Evolutionary conservation across 176 grass and related monocot species (phyloP).

Genomic region (Hordeum vulgare): DNA sequence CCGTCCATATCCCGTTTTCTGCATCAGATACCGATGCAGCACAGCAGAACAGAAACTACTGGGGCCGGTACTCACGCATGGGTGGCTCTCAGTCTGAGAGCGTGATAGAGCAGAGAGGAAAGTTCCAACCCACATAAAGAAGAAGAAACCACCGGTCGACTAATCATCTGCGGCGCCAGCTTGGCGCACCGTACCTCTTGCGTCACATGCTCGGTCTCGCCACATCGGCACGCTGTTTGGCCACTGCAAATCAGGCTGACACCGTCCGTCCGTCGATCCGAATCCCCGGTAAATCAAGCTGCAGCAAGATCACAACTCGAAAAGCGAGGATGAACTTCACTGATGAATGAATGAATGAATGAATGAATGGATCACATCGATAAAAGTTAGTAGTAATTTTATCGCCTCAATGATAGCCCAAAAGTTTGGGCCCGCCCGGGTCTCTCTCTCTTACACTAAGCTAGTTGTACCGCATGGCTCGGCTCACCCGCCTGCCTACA

Average conservation of each 20-base stretch:
- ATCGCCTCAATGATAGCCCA: conserved; percentile 7
- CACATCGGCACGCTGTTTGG: not conserved
- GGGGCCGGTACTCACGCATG: not conserved
- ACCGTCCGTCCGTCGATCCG: not conserved
- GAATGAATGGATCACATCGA: not conserved
- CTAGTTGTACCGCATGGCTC: not conserved
- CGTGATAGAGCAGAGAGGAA: not conserved
- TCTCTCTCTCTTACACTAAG: not conserved
- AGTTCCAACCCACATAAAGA: conserved; percentile 1
- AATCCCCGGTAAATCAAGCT: not conserved
- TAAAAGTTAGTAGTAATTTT: not conserved
- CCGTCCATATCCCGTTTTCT: not conserved
- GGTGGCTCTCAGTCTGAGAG: not conserved
- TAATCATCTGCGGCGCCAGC: not conserved
- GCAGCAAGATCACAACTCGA: not conserved
- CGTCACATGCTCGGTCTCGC: not conserved
- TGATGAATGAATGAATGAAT: not conserved
- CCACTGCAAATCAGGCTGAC: not conserved
- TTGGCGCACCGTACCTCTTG: not conserved
- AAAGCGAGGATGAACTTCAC: not conserved
- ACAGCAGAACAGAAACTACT: not conserved
- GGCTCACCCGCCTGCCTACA: not conserved
- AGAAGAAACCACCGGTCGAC: not conserved
- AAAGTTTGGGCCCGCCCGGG: not conserved
- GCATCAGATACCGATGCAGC: not conserved